Conservation (phyloP, 2,329 filamentous ascomycete species). For the Cytospora schulzeri region DNA sequence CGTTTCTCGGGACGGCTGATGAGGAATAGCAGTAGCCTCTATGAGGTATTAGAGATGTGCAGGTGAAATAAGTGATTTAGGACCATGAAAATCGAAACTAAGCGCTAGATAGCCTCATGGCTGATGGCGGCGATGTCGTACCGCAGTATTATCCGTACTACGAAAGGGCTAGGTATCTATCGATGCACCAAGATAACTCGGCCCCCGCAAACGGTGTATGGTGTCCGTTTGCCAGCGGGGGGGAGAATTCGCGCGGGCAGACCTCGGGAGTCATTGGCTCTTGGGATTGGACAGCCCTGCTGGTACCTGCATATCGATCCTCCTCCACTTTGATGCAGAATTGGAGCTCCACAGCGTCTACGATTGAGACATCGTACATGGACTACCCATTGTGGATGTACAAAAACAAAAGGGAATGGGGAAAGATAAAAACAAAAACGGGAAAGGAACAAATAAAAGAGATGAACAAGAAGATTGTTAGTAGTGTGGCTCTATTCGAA, state of each 20-base stretch:
- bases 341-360: neutral
- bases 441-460: neutral
- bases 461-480: neutral
- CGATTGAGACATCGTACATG: neutral
- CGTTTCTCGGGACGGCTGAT: neutral
- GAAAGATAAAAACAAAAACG: neutral
- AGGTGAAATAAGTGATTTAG: neutral
- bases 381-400: neutral
- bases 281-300: conserved; percentile 2
- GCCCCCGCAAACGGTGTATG: neutral
- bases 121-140: neutral
- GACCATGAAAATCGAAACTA: neutral
- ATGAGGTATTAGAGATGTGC: neutral
- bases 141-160: neutral
- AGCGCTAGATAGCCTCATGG: neutral
- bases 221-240: neutral
- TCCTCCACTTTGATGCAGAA: neutral
- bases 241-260: neutral
- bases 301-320: neutral
- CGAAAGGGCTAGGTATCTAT: neutral
- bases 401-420: neutral
- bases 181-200: neutral
- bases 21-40: neutral
- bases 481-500: neutral
- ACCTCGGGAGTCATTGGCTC: neutral